phyloP scores from a whole-genome alignment of 2,329 filamentous ascomycete genomes.

The Sclerotinia trifoliorum region DNA sequence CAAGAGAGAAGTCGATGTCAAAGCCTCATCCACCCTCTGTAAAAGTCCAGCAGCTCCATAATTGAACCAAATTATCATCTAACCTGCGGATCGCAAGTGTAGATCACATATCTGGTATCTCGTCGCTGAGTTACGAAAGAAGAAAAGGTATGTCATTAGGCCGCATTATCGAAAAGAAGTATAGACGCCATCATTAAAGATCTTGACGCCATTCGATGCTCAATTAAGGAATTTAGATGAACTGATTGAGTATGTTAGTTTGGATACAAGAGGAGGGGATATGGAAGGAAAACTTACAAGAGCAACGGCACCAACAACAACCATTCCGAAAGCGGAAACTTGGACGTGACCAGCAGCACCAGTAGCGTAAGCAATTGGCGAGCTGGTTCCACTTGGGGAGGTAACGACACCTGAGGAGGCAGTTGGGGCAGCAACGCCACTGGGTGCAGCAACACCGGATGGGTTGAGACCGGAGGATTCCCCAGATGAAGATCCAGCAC shows the following conservation, averaged over 20 bases:
- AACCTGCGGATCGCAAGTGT: slow-evolving; percentile 29
- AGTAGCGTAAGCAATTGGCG: slow-evolving; percentile 36
- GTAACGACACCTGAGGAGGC: slow-evolving; percentile 32
- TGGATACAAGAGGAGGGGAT: background rate
- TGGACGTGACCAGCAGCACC: slow-evolving; percentile 37
- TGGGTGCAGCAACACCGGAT: slow-evolving; percentile 26
- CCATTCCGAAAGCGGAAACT: slow-evolving; percentile 37
- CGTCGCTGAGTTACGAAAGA: slow-evolving; percentile 27
- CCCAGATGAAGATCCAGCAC: too few species aligned
- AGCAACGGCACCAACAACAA: slow-evolving; percentile 40
- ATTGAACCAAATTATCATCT: slow-evolving; percentile 16
- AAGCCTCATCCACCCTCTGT: slow-evolving; percentile 24
- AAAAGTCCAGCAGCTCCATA: slow-evolving; percentile 20
- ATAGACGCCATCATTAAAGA: slow-evolving; percentile 27
- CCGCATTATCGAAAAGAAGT: slow-evolving; percentile 27
- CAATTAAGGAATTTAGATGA: slow-evolving; percentile 36
- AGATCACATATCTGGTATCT: slow-evolving; percentile 31
- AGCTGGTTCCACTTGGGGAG: slow-evolving; percentile 30
- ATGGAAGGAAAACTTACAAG: slow-evolving; percentile 34
- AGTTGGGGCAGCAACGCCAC: slow-evolving; percentile 25
- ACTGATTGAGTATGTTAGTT: slow-evolving; percentile 31
- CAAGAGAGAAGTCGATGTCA: slow-evolving; percentile 22
- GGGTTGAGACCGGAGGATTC: slow-evolving; percentile 19
- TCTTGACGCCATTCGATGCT: slow-evolving; percentile 30
- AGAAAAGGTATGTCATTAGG: slow-evolving; percentile 33